phyloP scores from a whole-genome alignment of 345 rosid species.

The Eucalyptus melliodora region DNA sequence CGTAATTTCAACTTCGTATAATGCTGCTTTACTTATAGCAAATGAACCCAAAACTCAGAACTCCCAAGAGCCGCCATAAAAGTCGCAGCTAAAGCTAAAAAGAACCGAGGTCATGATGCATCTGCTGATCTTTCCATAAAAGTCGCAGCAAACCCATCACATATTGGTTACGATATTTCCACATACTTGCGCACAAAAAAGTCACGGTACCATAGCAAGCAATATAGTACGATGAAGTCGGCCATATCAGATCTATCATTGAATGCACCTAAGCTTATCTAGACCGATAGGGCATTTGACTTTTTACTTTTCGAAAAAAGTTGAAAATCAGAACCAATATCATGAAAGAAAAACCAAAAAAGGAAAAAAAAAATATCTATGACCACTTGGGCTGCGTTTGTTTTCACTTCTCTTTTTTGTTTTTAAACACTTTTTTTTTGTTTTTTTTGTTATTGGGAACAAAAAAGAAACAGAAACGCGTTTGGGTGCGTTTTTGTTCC shows the following conservation, averaged over 20 bases:
- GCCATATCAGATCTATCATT: not conserved
- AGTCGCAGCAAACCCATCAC: not conserved
- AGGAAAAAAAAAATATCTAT: not conserved
- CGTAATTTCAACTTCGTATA: not conserved
- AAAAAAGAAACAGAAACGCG: too few species aligned
- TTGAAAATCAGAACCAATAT: not conserved
- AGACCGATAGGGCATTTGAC: not conserved
- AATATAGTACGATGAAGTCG: not conserved
- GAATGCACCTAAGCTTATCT: not conserved
- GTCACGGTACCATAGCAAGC: not conserved
- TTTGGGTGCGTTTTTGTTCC: too few species aligned
- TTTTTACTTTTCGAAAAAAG: not conserved
- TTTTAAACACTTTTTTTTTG: too few species aligned
- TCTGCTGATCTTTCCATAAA: not conserved
- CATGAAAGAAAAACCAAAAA: not conserved
- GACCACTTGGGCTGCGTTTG: not conserved
- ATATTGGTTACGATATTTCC: not conserved
- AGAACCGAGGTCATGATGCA: not conserved
- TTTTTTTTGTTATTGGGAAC: rapidly evolving
- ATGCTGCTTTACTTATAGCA: not conserved
- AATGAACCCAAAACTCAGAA: not conserved
- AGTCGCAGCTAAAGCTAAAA: not conserved
- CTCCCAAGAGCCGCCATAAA: not conserved
- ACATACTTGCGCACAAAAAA: not conserved
- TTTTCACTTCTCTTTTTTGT: too few species aligned